These are phyloP conservation scores for Fusarium foetens DNA, from an alignment of 2,329 filamentous ascomycete genomes.

Conservation along the genomic window DNA sequence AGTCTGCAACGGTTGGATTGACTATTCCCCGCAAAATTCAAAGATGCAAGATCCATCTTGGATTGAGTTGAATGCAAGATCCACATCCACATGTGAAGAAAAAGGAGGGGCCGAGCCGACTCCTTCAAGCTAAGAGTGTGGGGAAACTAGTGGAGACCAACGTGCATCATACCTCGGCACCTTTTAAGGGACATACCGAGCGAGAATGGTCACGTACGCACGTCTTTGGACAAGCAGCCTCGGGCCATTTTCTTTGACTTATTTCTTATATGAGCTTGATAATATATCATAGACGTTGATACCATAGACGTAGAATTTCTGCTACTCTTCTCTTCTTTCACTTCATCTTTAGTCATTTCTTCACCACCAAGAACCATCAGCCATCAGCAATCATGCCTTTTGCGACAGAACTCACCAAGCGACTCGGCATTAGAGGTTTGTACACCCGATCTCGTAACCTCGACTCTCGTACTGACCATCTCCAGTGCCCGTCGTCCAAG, in stretches of 20 bases:
- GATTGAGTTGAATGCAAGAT: background rate
- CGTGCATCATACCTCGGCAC: constrained; percentile 37
- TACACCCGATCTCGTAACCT: background rate
- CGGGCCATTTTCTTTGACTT: constrained; percentile 15
- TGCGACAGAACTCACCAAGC: constrained; percentile 66
- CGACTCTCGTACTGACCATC: background rate
- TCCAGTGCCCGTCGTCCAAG: constrained; percentile 82
- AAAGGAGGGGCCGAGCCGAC: constrained; percentile 31
- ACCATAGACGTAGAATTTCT: background rate
- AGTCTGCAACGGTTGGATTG: background rate
- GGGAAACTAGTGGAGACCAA: constrained; percentile 3
- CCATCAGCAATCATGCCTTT: constrained; percentile 60
- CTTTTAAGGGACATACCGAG: background rate
- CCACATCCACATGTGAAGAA: constrained; percentile 32
- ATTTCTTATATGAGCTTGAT: constrained; percentile 1
- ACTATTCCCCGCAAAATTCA: constrained; percentile 13
- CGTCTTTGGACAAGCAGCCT: constrained; percentile 1
- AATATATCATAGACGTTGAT: background rate
- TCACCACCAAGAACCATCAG: background rate
- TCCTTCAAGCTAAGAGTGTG: constrained; percentile 7
- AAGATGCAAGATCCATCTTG: background rate
- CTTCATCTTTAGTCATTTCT: background rate
- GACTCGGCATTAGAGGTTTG: constrained; percentile 64
- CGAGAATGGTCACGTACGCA: background rate
- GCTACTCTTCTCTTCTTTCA: background rate